Percentiles rank a stretch among this genome's conserved stretches.
Conservation (phyloP, 208 protist species). For the Naegleria lovaniensis region DNA sequence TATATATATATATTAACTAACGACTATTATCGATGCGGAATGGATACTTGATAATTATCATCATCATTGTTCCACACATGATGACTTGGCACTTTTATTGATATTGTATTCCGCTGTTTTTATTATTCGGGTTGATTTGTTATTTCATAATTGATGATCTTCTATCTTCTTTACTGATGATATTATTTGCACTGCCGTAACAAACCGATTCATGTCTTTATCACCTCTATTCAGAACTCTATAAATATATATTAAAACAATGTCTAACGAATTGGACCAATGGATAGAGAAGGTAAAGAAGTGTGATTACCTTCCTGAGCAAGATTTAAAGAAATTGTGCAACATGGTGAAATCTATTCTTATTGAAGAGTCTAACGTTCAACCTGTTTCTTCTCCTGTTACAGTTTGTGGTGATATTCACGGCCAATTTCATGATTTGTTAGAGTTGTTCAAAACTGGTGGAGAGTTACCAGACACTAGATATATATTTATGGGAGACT, state of each 20-base stretch:
- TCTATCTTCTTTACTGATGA: no score
- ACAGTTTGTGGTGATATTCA: slow-evolving; percentile 97
- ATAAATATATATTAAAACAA: neutral
- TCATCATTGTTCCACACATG: neutral
- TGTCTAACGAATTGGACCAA: neutral
- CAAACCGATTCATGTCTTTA: no score
- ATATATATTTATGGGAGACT: slow-evolving; percentile 86
- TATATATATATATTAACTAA: no score
- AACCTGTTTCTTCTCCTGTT: slow-evolving; percentile 80
- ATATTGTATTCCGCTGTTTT: no score
- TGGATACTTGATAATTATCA: neutral
- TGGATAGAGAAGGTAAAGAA: slow-evolving; percentile 74
- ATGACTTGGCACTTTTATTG: no score
- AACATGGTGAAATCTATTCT: slow-evolving; percentile 56
- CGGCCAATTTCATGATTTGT: slow-evolving; percentile 95
- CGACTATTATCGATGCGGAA: neutral
- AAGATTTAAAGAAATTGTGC: slow-evolving; percentile 15
- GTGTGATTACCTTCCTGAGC: slow-evolving; percentile 33
- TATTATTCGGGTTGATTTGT: no score
- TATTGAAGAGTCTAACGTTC: slow-evolving; percentile 86
- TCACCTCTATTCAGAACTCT: neutral
- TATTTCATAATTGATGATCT: no score
- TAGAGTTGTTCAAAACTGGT: slow-evolving; percentile 88
- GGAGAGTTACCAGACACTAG: slow-evolving; percentile 66
- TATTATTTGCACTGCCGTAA: no score